Evolutionary conservation across 1,284 basidiomycete species (phyloP).

Genomic region (Trametes sp.): DNA sequence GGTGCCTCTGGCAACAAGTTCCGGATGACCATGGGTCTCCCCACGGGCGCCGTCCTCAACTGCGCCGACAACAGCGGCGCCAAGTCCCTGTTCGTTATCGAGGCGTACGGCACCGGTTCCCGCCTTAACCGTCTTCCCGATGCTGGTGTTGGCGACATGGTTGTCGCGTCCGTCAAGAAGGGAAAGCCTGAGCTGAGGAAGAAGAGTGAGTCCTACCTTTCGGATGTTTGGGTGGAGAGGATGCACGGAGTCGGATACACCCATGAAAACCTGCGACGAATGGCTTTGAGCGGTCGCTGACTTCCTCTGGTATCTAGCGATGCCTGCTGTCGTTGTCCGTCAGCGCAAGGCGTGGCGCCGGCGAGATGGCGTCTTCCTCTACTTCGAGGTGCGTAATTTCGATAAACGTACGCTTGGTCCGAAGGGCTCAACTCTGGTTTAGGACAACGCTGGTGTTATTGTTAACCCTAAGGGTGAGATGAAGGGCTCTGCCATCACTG

Average conservation of each 20-base stretch:
- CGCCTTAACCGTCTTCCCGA: slow-evolving; percentile 98
- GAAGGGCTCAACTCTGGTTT: neutral
- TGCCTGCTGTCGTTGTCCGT: slow-evolving; percentile 97
- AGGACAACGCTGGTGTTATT: slow-evolving; percentile 97
- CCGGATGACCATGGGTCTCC: slow-evolving; percentile 96
- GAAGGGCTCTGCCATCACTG: slow-evolving; percentile 99
- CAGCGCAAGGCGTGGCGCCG: slow-evolving; percentile 99
- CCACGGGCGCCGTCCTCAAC: slow-evolving; percentile 98
- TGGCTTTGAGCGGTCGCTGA: neutral
- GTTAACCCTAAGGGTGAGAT: slow-evolving; percentile 99
- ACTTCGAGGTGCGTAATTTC: slow-evolving; percentile 81
- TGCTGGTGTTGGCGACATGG: slow-evolving; percentile 98
- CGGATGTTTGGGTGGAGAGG: slow-evolving; percentile 2
- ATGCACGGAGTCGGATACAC: neutral
- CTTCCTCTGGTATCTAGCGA: slow-evolving; percentile 61
- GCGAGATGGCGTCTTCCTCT: slow-evolving; percentile 98
- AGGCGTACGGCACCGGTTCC: slow-evolving; percentile 93
- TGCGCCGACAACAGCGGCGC: slow-evolving; percentile 99
- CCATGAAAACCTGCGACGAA: neutral
- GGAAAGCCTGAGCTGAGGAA: slow-evolving; percentile 99
- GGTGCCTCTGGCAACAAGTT: slow-evolving; percentile 90
- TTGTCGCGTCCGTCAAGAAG: slow-evolving; percentile 99
- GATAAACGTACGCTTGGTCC: neutral
- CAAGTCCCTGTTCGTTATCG: slow-evolving; percentile 93
- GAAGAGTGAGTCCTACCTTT: slow-evolving; percentile 80